Evolutionary conservation across 2,329 filamentous ascomycete genomes (phyloP), one percentile per base, ranked within the genome.

Genomic region (Scytalidium sp.): DNA sequence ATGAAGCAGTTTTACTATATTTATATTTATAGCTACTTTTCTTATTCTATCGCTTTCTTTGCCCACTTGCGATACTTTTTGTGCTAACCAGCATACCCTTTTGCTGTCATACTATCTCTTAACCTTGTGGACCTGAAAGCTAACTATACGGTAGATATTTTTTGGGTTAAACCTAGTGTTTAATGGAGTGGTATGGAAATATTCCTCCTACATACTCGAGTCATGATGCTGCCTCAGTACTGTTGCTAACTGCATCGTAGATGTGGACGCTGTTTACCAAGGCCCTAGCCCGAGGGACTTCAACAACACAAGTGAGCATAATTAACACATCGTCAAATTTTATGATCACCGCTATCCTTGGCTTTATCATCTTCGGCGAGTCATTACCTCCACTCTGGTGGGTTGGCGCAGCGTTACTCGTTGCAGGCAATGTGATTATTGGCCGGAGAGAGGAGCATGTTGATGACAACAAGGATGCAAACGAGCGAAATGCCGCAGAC

Each of bases 191-290:
- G 80, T 84, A 67, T 69, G 78, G 71, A 19, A 27, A 27, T n/a
- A 8, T 27, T 48, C 41, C 44, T 29, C 45, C 32, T 27, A 49
- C 19, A 3, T 13, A 9, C 17, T 27, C 11, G 23, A 81, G n/a
- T n/a, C n/a, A n/a, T n/a, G n/a, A n/a, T n/a, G n/a, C n/a, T n/a
- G n/a, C n/a, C n/a, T n/a, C n/a, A n/a, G n/a, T n/a, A n/a, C n/a
- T n/a, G n/a, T n/a, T n/a, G n/a, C n/a, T n/a, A n/a, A n/a, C n/a
- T n/a, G n/a, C n/a, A n/a, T n/a, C 25, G 13, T 27, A 27, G 68
- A 93, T 93, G 88, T 93, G 88, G 88, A 83, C 85, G 0, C 78
- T 93, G 43, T 93, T 92, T 71, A 93, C 88, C 6, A 80, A 82
- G 45, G 88, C 88, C 46, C 79, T 93, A n/a, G 83, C 87, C 0